Evolutionary conservation across 768 basidiomycete species (phyloP), one percentile per base, ranked within the genome.

Genomic region (Hericium alpestre): DNA sequence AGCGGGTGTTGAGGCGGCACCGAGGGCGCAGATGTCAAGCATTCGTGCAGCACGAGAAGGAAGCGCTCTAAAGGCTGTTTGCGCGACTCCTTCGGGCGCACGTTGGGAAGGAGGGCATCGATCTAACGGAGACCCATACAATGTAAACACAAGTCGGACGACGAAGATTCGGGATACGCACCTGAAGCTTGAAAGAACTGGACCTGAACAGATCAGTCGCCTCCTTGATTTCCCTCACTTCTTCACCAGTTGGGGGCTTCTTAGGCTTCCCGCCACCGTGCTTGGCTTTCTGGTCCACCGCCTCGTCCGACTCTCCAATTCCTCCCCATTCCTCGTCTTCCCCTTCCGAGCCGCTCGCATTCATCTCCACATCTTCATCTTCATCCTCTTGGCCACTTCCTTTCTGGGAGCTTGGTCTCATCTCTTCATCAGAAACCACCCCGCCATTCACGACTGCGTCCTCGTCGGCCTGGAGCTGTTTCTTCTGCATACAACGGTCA

Each of bases 101-200:
- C 74, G 65, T 86, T 85, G 9, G 90, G 85, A 18, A 94, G 74
- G 12, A 94, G 73, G 0, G 85, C 87, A 58, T 90, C 87, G 61
- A 90, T 85, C 87, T 93, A 65, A 25, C 32, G 39, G 16, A 13
- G 12, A 38, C 8, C 23, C 18, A 18, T 23, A 38, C 25, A 25
- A 58, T 22, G 15, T 18, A 23, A 57, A n/a, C 13, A 15, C 18
- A 32, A 32, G 32, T 32, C 32, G 1, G 8, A 39, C 51, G 18
- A 10, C 20, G 9, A 51, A 20, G 25, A 51, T 15, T 23, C 2
- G 50, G 39, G 41, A 25, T 11, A 59, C 73, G 11, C 49, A 87
- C 88, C 78, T 93, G 90, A 9, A 94, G 76, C 63, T 90, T 90
- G 75, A 94, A 93, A 2, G 87, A 80, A 55, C 76, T 85, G 0